Evolutionary conservation across 2,329 filamentous ascomycete species (phyloP).

Genomic region (Chrysosporium keratinophilum): DNA sequence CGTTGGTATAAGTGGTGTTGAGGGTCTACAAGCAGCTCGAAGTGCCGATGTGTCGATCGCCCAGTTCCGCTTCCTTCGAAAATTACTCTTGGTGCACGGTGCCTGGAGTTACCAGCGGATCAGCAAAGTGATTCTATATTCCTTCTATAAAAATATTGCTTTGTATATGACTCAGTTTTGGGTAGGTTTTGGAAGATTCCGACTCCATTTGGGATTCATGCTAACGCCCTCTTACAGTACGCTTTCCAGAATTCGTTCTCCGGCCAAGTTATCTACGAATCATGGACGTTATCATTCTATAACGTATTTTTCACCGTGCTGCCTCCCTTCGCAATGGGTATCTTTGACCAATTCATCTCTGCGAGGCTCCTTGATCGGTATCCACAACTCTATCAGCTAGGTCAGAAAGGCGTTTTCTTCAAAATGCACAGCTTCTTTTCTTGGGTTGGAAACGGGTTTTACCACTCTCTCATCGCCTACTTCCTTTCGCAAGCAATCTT

Average conservation of each 20-base stretch:
- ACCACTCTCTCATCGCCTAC: conserved; percentile 91
- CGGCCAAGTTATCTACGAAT: conserved; percentile 95
- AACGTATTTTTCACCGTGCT: conserved; percentile 96
- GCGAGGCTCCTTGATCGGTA: conserved; percentile 89
- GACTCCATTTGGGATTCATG: conserved; percentile 8
- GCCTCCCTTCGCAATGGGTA: conserved; percentile 85
- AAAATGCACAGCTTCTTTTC: conserved; percentile 81
- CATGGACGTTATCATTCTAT: conserved; percentile 98
- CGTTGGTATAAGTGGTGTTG: conserved; percentile 91
- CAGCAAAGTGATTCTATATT: conserved; percentile 94
- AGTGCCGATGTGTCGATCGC: conserved; percentile 93
- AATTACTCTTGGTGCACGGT: conserved; percentile 87
- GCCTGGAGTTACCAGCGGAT: conserved; percentile 97
- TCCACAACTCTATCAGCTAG: conserved; percentile 86
- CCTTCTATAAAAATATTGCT: conserved; percentile 98
- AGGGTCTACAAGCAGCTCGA: conserved; percentile 91
- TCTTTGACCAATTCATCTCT: conserved; percentile 95
- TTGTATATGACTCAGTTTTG: conserved; percentile 99
- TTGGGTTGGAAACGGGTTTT: conserved; percentile 91
- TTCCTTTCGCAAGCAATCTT: conserved; percentile 72
- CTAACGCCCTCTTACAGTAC: conserved; percentile 48
- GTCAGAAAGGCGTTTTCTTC: conserved; percentile 90
- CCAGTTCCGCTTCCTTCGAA: conserved; percentile 90
- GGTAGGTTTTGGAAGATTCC: conserved; percentile 46
- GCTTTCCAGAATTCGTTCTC: conserved; percentile 98